These are phyloP conservation scores for Salix caprea DNA, from an alignment of 345 rosid genomes.

Conservation along the genomic window DNA sequence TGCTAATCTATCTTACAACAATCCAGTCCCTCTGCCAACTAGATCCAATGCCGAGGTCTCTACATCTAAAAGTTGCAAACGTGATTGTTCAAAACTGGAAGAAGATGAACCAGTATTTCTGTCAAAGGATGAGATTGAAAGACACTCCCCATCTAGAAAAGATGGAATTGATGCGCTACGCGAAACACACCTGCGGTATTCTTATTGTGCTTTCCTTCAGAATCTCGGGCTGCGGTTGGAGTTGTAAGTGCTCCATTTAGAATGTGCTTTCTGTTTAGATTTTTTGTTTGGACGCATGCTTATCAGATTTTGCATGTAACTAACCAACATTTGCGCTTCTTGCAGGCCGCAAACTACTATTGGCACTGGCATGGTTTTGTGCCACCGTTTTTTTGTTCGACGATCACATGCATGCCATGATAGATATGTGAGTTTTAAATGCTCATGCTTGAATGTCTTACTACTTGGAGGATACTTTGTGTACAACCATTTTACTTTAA, in stretches of 20 bases:
- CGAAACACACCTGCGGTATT: conserved; percentile 70
- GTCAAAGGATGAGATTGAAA: conserved; percentile 74
- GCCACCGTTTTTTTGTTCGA: conserved; percentile 74
- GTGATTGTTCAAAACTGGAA: conserved; percentile 54
- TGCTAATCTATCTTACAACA: conserved; percentile 23
- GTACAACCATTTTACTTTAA: neutral
- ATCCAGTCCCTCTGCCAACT: conserved; percentile 23
- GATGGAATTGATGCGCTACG: conserved; percentile 69
- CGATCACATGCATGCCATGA: conserved; percentile 81
- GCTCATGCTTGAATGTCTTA: neutral
- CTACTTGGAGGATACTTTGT: neutral
- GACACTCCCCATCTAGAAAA: conserved; percentile 71
- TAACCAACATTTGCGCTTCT: neutral
- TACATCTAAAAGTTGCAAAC: conserved; percentile 45
- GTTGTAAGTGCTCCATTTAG: conserved; percentile 44
- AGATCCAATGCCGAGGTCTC: conserved; percentile 42
- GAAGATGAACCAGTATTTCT: conserved; percentile 59
- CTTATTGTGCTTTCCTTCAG: conserved; percentile 69
- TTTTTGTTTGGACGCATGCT: neutral
- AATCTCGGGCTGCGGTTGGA: conserved; percentile 65
- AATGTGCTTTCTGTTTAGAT: neutral
- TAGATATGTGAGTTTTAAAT: conserved; percentile 62
- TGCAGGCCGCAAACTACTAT: conserved; percentile 73
- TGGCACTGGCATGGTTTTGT: conserved; percentile 76
- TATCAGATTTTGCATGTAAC: neutral